Evolutionary conservation across 768 basidiomycete genomes (phyloP), one percentile per base, ranked within the genome.

Genomic region (Lentinula detonsa): DNA sequence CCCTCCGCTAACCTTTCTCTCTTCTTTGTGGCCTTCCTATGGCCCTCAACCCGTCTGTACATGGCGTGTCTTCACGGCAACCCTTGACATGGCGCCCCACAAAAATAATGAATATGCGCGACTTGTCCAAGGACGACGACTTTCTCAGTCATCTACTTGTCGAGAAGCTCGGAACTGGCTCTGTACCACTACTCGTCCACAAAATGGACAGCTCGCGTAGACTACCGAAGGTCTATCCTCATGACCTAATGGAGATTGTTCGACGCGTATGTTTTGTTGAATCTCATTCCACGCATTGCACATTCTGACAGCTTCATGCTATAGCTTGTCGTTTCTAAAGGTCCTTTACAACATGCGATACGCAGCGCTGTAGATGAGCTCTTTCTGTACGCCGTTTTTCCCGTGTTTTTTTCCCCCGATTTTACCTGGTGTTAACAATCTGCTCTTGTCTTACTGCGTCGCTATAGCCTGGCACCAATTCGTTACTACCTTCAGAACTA

Each of bases 121-220:
- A 94, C 83, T 83, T 94, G 63, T 90, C 91, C 68, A 86, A 85
- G 73, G 92, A 94, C 75, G 92, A 94, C 72, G 92, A 94, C 75
- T 93, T 93, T 72, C 86, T 94, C 71, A 90, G 88, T 69, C 90
- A 93, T 76, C 81, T 94, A 42, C 85, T 94, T 61, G 90, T 94
- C 63, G 91, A 94, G 76, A 93, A 93, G 67, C 84, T 94, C 37
- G 91, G 92, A 48, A 91, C 91, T 3, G 88, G 88, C 35, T 73
- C 72, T 7, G 87, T 88, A 7, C 91, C 92, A n/a, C 80, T 94
- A 57, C 82, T 87, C 60, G 92, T 94, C 13, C 91, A 94, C 78
- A 93, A 92, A 74, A 94, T 94, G 91, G 91, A 93, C 71, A 77
- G 87, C 28, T 81, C 84, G 63, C 81, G 89, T 59, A 80, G 85